These are phyloP conservation scores for Malus asiatica DNA, from an alignment of 306 rosid genomes.

Conservation along the genomic window DNA sequence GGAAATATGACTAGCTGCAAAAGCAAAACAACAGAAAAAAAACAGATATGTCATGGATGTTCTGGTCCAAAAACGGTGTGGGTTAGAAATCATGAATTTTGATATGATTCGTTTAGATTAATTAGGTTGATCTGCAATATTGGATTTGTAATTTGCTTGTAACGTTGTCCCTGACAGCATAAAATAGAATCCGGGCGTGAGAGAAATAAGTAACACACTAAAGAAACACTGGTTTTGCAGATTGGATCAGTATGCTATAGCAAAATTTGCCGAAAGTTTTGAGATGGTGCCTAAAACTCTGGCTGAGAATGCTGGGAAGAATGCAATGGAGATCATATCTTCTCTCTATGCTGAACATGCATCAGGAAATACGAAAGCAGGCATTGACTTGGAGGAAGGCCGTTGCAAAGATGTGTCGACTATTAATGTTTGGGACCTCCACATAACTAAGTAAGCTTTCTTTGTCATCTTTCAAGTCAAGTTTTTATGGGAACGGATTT, in stretches of 20 bases:
- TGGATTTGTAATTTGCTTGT: neutral
- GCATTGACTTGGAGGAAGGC: conserved; percentile 83
- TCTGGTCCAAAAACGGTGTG: neutral
- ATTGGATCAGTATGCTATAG: conserved; percentile 96
- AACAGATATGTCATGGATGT: neutral
- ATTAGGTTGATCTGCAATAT: neutral
- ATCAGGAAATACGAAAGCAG: conserved; percentile 80
- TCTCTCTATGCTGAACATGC: conserved; percentile 97
- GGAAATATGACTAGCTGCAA: neutral
- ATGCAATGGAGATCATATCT: conserved; percentile 94
- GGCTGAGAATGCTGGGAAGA: conserved; percentile 93
- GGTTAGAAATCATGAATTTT: neutral
- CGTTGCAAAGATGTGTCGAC: conserved; percentile 66
- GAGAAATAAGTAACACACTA: too few species aligned
- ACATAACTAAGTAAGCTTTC: conserved; percentile 68
- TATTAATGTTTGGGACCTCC: conserved; percentile 71
- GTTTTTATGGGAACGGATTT: neutral
- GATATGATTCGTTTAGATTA: neutral
- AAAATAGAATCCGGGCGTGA: neutral
- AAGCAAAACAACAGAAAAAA: neutral
- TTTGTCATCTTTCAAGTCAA: neutral
- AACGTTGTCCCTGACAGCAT: neutral
- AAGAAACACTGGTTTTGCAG: conserved; percentile 40
- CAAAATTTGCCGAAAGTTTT: conserved; percentile 94
- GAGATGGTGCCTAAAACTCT: conserved; percentile 91